Conservation (phyloP, 345 rosid species). For the Pseudoturritis turrita region DNA sequence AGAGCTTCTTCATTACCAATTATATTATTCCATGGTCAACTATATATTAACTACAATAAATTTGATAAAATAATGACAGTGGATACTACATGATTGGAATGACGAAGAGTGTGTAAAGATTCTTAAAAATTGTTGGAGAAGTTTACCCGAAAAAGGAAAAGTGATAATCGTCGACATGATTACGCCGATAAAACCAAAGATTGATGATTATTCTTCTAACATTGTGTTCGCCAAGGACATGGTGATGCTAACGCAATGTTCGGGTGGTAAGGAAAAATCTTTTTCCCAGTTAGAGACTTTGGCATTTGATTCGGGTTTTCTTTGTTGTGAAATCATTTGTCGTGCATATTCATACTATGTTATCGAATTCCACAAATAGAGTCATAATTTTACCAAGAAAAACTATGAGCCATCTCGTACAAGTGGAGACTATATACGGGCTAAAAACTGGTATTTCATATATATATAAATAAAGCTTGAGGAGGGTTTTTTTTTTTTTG, state of each 20-base stretch:
- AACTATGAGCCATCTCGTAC: no score
- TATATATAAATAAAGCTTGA: no score
- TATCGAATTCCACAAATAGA: constrained; percentile 7
- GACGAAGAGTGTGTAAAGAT: constrained; percentile 20
- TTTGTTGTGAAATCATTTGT: constrained; percentile 5
- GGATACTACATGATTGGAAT: constrained; percentile 18
- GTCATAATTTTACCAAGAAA: not conserved
- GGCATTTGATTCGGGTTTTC: not conserved
- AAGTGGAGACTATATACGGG: no score
- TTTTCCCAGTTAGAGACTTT: not conserved
- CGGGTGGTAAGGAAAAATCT: constrained; percentile 16
- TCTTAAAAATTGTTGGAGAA: constrained; percentile 14
- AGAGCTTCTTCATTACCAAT: not conserved
- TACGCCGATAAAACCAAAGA: not conserved
- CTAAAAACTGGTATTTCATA: no score
- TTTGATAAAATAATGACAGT: not conserved
- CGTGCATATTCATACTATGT: constrained; percentile 3
- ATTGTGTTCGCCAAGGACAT: constrained; percentile 2
- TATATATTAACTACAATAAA: not conserved
- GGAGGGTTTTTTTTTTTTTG: no score
- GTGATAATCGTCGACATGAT: not conserved
- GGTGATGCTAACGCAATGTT: constrained; percentile 15
- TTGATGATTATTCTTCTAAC: not conserved
- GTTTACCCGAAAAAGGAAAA: not conserved
- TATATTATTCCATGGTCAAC: not conserved